phyloP scores from a whole-genome alignment of 352 stramenopile species.

The Globisporangium parvum region DNA sequence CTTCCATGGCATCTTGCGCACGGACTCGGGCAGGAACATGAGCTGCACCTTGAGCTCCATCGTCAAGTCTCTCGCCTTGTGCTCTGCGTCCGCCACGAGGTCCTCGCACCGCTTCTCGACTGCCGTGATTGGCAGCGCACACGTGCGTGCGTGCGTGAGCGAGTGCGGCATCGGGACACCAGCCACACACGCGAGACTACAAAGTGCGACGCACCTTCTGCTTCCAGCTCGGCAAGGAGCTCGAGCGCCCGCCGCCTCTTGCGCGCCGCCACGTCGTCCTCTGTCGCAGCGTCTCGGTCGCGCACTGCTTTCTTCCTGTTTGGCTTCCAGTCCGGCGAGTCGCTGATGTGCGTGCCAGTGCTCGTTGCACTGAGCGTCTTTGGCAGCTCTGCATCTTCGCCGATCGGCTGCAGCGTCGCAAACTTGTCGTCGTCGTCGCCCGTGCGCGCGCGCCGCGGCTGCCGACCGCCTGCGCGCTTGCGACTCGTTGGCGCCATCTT shows the following conservation, averaged over 20 bases:
- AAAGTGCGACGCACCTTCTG: conserved; percentile 30
- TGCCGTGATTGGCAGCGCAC: conserved; percentile 12
- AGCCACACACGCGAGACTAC: not conserved
- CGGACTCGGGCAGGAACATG: conserved; percentile 60
- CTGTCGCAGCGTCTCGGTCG: conserved; percentile 9
- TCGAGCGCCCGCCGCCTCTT: conserved; percentile 35
- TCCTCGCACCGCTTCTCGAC: conserved; percentile 64
- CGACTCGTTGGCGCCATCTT: conserved; percentile 12
- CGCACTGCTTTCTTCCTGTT: conserved; percentile 27
- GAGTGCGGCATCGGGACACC: not conserved
- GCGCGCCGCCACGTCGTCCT: conserved; percentile 18
- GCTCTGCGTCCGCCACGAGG: conserved; percentile 41
- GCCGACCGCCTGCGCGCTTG: conserved; percentile 16
- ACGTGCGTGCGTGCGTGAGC: not conserved
- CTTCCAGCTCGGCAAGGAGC: conserved; percentile 58
- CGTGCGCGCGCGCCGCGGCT: conserved; percentile 19
- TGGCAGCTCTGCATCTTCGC: conserved; percentile 49
- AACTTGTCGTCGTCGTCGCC: conserved; percentile 10
- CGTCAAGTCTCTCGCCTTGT: conserved; percentile 52
- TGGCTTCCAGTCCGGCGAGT: conserved; percentile 26
- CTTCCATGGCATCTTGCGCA: conserved; percentile 74
- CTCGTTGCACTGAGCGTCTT: conserved; percentile 18
- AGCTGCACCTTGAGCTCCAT: conserved; percentile 80
- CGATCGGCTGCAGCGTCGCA: conserved; percentile 42
- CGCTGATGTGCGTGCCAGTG: conserved; percentile 24